A percentile compares a stretch with the other conserved stretches of the same genome.
Conservation (phyloP, 805 yeast genomes). For the Lipomyces orientalis region DNA sequence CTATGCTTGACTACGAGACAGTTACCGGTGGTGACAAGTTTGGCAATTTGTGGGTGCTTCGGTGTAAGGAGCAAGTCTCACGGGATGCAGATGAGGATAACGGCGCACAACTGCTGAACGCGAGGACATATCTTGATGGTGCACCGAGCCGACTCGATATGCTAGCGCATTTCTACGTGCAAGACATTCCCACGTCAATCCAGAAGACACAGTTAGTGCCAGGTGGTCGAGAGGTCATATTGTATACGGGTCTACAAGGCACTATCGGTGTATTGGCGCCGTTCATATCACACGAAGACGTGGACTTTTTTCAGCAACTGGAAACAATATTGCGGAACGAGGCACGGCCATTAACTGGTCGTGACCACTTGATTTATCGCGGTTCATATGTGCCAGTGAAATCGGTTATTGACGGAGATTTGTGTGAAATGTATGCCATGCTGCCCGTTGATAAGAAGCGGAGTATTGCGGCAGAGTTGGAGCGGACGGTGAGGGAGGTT, state of each 20-base stretch:
- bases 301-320: constrained; percentile 60
- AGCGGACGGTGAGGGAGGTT: constrained; percentile 43
- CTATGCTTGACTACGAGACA: constrained; percentile 73
- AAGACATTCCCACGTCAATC: constrained; percentile 73
- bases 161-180: constrained; percentile 64
- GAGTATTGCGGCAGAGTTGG: constrained; percentile 44
- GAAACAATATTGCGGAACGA: constrained; percentile 50
- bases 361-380: constrained; percentile 71
- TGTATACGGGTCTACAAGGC: constrained; percentile 83
- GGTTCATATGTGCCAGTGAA: constrained; percentile 83
- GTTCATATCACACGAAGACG: constrained; percentile 64
- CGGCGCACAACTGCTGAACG: constrained; percentile 49
- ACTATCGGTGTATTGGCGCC: constrained; percentile 78
- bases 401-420: constrained; percentile 85
- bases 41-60: constrained; percentile 74
- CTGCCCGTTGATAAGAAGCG: constrained; percentile 38
- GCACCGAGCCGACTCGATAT: constrained; percentile 59
- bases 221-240: constrained; percentile 69
- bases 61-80: constrained; percentile 61
- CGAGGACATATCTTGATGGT: constrained; percentile 53
- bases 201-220: constrained; percentile 57
- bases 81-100: constrained; percentile 58
- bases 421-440: constrained; percentile 62
- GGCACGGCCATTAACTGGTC: constrained; percentile 56
- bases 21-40: constrained; percentile 85